Conservation (phyloP, 2,329 filamentous ascomycete species). For the Dothideomycetidae sp. region DNA sequence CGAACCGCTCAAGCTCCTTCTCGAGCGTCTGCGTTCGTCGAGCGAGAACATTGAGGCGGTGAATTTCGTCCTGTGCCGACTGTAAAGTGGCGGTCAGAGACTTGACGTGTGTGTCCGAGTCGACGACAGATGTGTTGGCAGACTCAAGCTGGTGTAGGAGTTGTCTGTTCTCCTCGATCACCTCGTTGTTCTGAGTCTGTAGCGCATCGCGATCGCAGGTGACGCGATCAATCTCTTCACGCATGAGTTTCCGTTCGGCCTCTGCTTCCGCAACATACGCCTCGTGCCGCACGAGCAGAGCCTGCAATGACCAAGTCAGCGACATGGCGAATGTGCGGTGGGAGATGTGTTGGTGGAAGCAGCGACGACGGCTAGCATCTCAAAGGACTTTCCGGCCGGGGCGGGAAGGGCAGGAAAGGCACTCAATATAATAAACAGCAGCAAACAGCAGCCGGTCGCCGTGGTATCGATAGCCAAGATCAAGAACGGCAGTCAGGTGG, state of each 20-base stretch:
- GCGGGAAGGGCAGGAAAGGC: conserved; percentile 2
- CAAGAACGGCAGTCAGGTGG: conserved; percentile 7
- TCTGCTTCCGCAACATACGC: conserved; percentile 87
- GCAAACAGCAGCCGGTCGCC: no score
- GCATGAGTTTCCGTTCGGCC: conserved; percentile 62
- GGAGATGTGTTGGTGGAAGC: conserved; percentile 2
- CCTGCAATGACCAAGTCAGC: conserved; percentile 68
- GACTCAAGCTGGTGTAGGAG: conserved; percentile 73
- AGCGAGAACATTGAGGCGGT: conserved; percentile 58
- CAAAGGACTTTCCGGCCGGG: conserved; percentile 2
- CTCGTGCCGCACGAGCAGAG: conserved; percentile 81
- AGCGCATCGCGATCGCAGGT: conserved; percentile 55
- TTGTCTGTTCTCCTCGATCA: conserved; percentile 67
- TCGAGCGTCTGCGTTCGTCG: conserved; percentile 66
- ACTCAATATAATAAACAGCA: conserved; percentile 11
- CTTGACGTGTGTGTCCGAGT: conserved; percentile 68
- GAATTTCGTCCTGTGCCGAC: conserved; percentile 62
- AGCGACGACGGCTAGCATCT: conserved; percentile 3
- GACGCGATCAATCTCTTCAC: conserved; percentile 57
- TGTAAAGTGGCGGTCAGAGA: conserved; percentile 62
- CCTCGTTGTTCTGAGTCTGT: conserved; percentile 61
- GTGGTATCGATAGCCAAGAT: conserved; percentile 11
- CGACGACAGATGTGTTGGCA: conserved; percentile 62
- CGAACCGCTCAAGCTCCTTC: conserved; percentile 61
- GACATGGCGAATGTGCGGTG: conserved; percentile 26